Conservation (phyloP, 2,329 filamentous ascomycete species). For the Fusarium sp. region DNA sequence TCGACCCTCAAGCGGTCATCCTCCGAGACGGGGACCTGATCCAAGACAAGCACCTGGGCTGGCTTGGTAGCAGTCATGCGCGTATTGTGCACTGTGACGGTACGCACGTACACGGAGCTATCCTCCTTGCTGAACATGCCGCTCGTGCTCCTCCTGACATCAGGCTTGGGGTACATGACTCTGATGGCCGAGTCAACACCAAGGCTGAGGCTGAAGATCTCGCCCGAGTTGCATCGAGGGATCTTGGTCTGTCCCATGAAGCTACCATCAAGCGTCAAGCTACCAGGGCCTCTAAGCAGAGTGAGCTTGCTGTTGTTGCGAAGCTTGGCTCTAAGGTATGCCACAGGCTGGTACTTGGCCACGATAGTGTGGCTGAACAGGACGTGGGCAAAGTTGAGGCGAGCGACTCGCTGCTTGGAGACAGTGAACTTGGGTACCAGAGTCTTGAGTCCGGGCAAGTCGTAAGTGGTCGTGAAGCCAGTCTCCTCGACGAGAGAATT, state of each 20-base stretch:
- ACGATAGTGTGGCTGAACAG: conserved; percentile 69
- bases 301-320: conserved; percentile 68
- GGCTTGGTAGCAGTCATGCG: conserved; percentile 51
- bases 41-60: conserved; percentile 64
- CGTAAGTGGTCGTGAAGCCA: conserved; percentile 71
- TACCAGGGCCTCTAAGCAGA: conserved; percentile 65
- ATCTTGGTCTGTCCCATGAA: conserved; percentile 70
- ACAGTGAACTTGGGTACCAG: conserved; percentile 62
- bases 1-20: conserved; percentile 68
- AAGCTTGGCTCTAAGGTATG: conserved; percentile 69
- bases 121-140: conserved; percentile 68
- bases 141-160: conserved; percentile 62
- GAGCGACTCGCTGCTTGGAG: conserved; percentile 70
- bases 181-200: conserved; percentile 70
- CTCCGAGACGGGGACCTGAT: conserved; percentile 72
- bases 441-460: conserved; percentile 69
- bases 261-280: conserved; percentile 71
- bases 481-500: conserved; percentile 69
- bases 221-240: conserved; percentile 67
- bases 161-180: conserved; percentile 67
- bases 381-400: conserved; percentile 63
- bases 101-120: conserved; percentile 62
- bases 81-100: conserved; percentile 64
- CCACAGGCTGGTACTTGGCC: conserved; percentile 69
- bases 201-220: conserved; percentile 64